Base-by-base conservation (phyloP, 768 basidiomycete species). In the Boletus insuetus region DNA sequence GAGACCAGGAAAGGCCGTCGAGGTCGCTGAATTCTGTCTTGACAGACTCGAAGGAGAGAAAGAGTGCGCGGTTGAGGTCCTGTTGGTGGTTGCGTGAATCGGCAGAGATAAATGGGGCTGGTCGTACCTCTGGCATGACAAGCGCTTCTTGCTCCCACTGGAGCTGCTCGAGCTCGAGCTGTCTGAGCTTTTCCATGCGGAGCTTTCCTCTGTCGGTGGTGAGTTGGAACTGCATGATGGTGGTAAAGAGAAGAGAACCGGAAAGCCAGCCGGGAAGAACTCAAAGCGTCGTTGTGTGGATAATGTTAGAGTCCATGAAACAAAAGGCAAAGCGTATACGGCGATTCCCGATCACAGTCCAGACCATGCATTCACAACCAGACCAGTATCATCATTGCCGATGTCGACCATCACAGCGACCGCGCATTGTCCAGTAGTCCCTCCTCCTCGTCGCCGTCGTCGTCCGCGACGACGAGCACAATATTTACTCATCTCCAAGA, bases 21-120 rank as follows among this genome's bases (percentile, higher is more conserved):
- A 85, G 75, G 65, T 85, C 84, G 52, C 75, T 74, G 61, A 84
- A 85, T 58, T 85, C 83, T 9, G 79, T 78, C 57, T 85, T 85
- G 34, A 85, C 83, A 6, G 75, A 74, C 20, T 65, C 72, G 60
- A 85, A 85, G 1, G 82, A 77, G 48, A 66, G 61, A 20, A 65
- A 19, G 26, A 76, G 58, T 5, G 67, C 60, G 8, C 69, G 67
- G 51, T 72, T 53, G 52, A 67, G 66, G 35, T 65, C 69, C 74
- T 75, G 47, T 53, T 0, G 35, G 6, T 17, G 40, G 57, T 54
- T 55, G 56, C 12, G 56, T 65, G 58, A 66, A 53, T 40, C 26
- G n/a, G 38, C 6, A 16, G 20, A 9, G 0, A 14, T 12, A 19
- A 24, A 16, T 7, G n/a, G 16, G 5, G 46, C n/a, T 29, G 10